Evolutionary conservation across 2,329 filamentous ascomycete genomes (phyloP).

Genomic region (Pseudogymnoascus sp.): DNA sequence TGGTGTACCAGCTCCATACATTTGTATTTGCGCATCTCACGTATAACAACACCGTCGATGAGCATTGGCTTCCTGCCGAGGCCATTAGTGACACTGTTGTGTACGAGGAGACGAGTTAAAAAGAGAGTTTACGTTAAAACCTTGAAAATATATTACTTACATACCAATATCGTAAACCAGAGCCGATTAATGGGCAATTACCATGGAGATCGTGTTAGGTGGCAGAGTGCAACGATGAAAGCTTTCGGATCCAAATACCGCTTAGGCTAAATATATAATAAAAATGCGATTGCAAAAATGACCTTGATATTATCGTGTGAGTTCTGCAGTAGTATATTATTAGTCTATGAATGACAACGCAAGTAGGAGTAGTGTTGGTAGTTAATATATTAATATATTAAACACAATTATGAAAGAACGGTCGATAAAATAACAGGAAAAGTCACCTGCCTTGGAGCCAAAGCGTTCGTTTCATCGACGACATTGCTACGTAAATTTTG

Average conservation of each 20-base stretch:
- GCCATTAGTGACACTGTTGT: background rate
- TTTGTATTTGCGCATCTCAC: constrained; percentile 5
- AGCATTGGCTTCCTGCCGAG: constrained; percentile 9
- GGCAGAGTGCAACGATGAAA: background rate
- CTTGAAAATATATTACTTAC: background rate
- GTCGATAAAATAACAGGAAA: background rate
- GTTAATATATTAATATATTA: background rate
- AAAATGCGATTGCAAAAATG: background rate
- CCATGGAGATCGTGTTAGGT: background rate
- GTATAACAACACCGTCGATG: constrained; percentile 5
- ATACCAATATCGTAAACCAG: background rate
- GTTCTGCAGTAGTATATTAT: background rate
- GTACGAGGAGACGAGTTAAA: background rate
- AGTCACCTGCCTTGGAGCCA: background rate
- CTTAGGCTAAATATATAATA: background rate
- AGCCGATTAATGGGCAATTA: background rate
- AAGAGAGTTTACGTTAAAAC: background rate
- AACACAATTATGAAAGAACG: background rate
- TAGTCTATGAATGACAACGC: background rate
- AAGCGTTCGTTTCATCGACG: constrained; percentile 5
- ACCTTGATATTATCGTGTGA: background rate
- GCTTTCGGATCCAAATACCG: background rate
- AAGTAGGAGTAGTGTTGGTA: background rate
- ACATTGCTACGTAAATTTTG: constrained; percentile 8
- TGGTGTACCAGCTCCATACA: constrained; percentile 11